Percentiles rank a stretch among this genome's conserved stretches.
Evolutionary conservation across 2,329 filamentous ascomycete species (phyloP).

Genomic region (Metarhizium anisopliae): DNA sequence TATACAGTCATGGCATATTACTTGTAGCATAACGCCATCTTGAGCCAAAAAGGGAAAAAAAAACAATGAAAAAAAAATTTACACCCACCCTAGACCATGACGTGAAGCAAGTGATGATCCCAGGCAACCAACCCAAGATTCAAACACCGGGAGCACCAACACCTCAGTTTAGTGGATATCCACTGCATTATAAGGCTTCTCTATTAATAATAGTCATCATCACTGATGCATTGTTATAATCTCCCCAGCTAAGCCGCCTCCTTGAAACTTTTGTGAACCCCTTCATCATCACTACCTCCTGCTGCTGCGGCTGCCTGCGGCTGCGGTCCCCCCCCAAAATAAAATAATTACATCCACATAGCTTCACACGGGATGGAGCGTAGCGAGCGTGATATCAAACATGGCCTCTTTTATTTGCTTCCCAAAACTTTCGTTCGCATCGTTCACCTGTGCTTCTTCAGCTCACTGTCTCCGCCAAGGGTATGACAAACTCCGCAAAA

Average conservation of each 20-base stretch:
- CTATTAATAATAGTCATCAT: background rate
- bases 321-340: background rate
- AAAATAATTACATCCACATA: background rate
- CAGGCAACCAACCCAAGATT: background rate
- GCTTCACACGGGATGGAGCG: background rate
- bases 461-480: background rate
- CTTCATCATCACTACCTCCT: background rate
- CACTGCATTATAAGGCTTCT: background rate
- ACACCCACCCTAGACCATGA: background rate
- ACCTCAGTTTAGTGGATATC: background rate
- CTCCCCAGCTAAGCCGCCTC: background rate
- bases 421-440: background rate
- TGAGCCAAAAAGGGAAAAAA: background rate
- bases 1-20: background rate
- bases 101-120: background rate
- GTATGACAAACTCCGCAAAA: background rate
- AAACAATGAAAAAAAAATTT: background rate
- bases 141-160: background rate
- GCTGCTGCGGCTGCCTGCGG: background rate
- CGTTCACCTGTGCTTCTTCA: background rate
- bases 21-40: background rate
- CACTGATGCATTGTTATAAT: background rate
- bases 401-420: background rate
- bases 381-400: conserved; percentile 1
- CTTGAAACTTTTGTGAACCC: background rate